Evolutionary conservation across 768 basidiomycete genomes (phyloP).

Genomic region (Tubosaeta sp.): DNA sequence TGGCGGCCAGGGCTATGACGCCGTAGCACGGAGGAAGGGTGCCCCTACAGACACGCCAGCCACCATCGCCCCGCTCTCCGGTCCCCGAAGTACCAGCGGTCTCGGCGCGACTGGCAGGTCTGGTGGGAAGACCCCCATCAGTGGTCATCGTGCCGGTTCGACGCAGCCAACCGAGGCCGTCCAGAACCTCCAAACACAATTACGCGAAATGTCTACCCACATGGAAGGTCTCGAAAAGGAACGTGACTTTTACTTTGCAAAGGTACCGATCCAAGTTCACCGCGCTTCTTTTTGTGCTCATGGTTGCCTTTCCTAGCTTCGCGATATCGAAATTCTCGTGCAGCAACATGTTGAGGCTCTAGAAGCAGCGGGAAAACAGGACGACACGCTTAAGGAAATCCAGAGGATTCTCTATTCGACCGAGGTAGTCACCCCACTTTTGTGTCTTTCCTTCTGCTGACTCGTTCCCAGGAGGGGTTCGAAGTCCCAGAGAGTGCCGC

Average conservation of each 20-base stretch:
- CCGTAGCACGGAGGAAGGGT: slow-evolving; percentile 76
- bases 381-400: slow-evolving; percentile 65
- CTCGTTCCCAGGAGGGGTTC: slow-evolving; percentile 71
- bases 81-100: slow-evolving; percentile 37
- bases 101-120: slow-evolving; percentile 40
- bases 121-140: slow-evolving; percentile 69
- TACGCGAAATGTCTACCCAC: slow-evolving; percentile 76
- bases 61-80: slow-evolving; percentile 64
- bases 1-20: slow-evolving; percentile 82
- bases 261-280: slow-evolving; percentile 48
- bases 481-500: slow-evolving; percentile 72
- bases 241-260: slow-evolving; percentile 97
- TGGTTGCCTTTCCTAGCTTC: slow-evolving; percentile 53
- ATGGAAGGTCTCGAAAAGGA: slow-evolving; percentile 95
- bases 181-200: slow-evolving; percentile 65
- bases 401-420: slow-evolving; percentile 94
- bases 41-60: slow-evolving; percentile 72
- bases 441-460: slow-evolving; percentile 5
- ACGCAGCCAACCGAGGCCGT: slow-evolving; percentile 66
- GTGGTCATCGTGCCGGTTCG: slow-evolving; percentile 63
- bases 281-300: slow-evolving; percentile 3
- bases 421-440: slow-evolving; percentile 52
- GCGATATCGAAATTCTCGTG: slow-evolving; percentile 93
- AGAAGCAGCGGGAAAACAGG: slow-evolving; percentile 54
- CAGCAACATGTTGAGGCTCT: slow-evolving; percentile 70